These are phyloP conservation scores for Vanilla planifolia DNA, from an alignment of 106 monocot genomes.

Conservation along the genomic window DNA sequence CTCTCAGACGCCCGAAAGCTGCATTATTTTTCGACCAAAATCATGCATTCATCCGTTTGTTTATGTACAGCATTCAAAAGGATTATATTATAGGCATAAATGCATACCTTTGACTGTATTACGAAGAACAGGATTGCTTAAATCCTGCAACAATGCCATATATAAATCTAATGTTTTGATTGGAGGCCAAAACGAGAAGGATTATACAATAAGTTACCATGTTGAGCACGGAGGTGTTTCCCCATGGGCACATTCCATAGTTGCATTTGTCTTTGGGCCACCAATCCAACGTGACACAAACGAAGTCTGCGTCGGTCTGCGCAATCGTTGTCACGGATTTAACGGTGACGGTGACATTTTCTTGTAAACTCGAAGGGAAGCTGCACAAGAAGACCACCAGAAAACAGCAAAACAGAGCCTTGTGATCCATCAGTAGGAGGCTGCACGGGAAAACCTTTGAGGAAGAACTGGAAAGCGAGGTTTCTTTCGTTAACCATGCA, in stretches of 20 bases:
- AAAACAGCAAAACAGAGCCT: too few relatives aligned
- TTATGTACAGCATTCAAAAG: too few relatives aligned
- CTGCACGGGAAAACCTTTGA: too few relatives aligned
- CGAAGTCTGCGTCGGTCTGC: constrained; percentile 19
- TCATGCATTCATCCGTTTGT: too few relatives aligned
- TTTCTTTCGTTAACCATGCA: too few relatives aligned
- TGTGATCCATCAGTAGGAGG: too few relatives aligned
- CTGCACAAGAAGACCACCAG: too few relatives aligned
- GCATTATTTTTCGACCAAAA: too few relatives aligned
- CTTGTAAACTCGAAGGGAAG: constrained; percentile 3
- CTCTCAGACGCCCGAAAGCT: constrained; percentile 31
- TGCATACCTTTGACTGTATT: constrained; percentile 52
- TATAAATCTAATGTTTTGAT: too few relatives aligned
- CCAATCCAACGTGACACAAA: constrained; percentile 40
- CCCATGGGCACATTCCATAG: constrained; percentile 29
- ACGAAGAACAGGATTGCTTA: constrained; percentile 33
- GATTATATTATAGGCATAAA: too few relatives aligned
- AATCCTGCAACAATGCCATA: constrained; percentile 29
- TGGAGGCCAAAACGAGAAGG: background rate
- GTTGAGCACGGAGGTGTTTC: constrained; percentile 26
- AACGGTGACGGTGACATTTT: constrained; percentile 11
- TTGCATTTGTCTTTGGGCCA: constrained; percentile 38
- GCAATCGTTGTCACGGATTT: constrained; percentile 6
- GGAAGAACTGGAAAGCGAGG: too few relatives aligned
- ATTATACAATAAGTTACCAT: constrained; percentile 7